Evolutionary conservation across 2,329 filamentous ascomycete species (phyloP), one percentile per base, ranked within the genome.

Genomic region (Epichloe glyceriae): DNA sequence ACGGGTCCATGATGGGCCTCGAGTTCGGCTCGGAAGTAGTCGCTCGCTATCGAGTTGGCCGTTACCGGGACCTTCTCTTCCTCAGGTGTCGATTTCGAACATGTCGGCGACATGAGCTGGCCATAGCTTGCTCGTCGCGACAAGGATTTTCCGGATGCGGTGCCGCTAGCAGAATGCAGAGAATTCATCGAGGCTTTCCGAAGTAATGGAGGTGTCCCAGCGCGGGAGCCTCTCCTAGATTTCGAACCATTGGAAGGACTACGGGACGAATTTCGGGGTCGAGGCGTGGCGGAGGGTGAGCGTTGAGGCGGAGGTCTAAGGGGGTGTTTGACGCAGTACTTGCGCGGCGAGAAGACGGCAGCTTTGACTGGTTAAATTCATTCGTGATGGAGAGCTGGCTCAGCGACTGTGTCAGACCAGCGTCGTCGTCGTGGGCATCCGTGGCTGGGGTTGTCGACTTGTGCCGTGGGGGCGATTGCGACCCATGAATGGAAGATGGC

Each of bases 11-110:
- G 76, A 59, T 88, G 83, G 6, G 74, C 66, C 15, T 78, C 73
- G 34, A 94, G 66, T 63, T 95, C 88, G 54, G 75, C 78, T 54
- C 73, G 72, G 61, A 95, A 86, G 64, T 85, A 80, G 8, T 79
- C 74, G 46, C 73, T 76, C 4, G 87, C 87, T 42, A 91, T 68
- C 26, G 76, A 71, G 39, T 66, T 67, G 12, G 76, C 68, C 1
- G 74, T 80, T n/a, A 67, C 65, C 5, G 64, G 60, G 3, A 70
- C 67, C 52, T 64, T 68, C 15, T 66, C 65, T 20, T 64, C 57
- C 22, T 64, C 60, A 3, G 56, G 47, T 6, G 55, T 55, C 44
- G 47, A 49, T 34, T 52, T 50, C 39, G 66, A 56, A 14, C 67
- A 59, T 3, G 70, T 65, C 20, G 70, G 69, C 37, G 65, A 55